Base-by-base conservation (phyloP, 176 grass and related monocot species). In the Avena sativa region DNA sequence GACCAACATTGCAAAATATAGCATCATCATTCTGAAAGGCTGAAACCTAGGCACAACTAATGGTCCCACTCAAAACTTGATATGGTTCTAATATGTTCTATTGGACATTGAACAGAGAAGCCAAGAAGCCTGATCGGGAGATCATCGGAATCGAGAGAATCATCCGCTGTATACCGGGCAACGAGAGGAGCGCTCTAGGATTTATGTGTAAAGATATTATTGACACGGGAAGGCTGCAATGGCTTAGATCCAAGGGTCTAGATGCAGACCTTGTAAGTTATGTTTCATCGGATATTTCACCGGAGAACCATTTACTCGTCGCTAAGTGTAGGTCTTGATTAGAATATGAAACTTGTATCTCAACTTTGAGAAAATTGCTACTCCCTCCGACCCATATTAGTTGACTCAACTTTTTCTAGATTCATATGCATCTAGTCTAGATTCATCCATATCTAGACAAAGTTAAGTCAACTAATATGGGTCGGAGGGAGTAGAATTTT, bases 161-260 rank as follows among this genome's bases (percentile, higher is more conserved):
- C 36, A 94, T 96, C 72, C 84, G 88, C 74, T 52, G 59, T 83
- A 94, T 96, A 43, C 84, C 90, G 3, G 53, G 85, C 47, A 57
- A 50, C 25, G 92, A 96, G 55, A 92, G 93, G 80, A 52, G 86
- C 34, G 14, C 46, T 38, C 71, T 98, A 6, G 93, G 93, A 48
- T 94, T 91, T 72, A 87, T 94, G 87, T 98, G 96, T 75, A 98
- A 96, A 89, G 92, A 98, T 86, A 92, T 96, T 52, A 94, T 96
- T 19, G 94, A 96, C 55, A 88, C 76, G 0, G 88, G 90, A 0
- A 87, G 90, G 85, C 53, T 98, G 9, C 34, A 91, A 58, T 91
- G 90, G 88, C 88, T 98, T 19, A 94, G 88, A 74, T 71, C 86
- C 9, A 88, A 88, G 58, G 90, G 92, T 60, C 62, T 94, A 12